phyloP scores from a whole-genome alignment of 306 rosid species.

The Vigna hirtella region DNA sequence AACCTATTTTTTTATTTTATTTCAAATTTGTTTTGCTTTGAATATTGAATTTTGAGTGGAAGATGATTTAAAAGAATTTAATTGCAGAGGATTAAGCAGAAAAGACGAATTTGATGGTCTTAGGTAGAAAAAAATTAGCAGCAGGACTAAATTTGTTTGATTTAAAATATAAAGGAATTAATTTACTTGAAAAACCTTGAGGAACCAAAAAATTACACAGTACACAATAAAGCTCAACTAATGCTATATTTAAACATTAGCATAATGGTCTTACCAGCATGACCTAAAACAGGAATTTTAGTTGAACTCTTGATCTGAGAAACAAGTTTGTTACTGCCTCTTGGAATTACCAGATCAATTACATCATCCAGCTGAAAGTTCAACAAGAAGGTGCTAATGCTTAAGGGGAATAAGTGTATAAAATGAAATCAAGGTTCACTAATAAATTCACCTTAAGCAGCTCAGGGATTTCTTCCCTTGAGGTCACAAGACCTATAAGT shows the following conservation, averaged over 20 bases:
- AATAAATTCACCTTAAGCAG: constrained; percentile 72
- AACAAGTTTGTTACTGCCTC: constrained; percentile 99
- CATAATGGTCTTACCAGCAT: constrained; percentile 78
- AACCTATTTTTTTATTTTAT: neutral
- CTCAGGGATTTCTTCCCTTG: constrained; percentile 97
- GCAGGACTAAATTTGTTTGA: neutral
- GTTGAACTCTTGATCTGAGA: constrained; percentile 92
- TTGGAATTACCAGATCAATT: constrained; percentile 95
- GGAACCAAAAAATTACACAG: neutral
- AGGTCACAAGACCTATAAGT: constrained; percentile 92
- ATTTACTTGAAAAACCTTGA: neutral
- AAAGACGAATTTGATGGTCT: neutral
- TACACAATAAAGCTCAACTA: neutral
- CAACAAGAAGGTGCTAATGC: constrained; percentile 34
- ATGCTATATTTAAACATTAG: neutral
- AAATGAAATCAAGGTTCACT: constrained; percentile 24
- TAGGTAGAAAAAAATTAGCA: neutral
- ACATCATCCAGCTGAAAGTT: constrained; percentile 84
- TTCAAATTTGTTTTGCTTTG: neutral
- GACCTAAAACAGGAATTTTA: constrained; percentile 98
- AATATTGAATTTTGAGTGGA: neutral
- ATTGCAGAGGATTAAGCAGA: neutral
- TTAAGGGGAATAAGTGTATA: constrained; percentile 41
- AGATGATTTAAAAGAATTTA: neutral
- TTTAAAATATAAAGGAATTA: neutral